These are phyloP conservation scores for Rhodotorula sp. DNA, from an alignment of 1,284 basidiomycete species.

Conservation along the genomic window DNA sequence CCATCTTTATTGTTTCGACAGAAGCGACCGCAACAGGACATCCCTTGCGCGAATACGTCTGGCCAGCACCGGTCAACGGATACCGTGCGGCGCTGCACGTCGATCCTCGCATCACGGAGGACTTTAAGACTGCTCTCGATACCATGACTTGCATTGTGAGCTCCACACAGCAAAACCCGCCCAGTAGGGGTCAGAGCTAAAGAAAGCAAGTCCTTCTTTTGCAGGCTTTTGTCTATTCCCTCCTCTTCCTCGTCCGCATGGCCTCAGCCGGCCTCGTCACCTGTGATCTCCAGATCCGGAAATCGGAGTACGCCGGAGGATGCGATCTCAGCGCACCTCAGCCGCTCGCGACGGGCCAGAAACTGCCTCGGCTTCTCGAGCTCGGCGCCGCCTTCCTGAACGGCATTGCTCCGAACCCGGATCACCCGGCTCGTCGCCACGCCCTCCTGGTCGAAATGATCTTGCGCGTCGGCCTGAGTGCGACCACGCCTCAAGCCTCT, in stretches of 20 bases:
- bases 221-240: constrained; percentile 33
- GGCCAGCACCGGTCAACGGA: constrained; percentile 18
- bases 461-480: constrained; percentile 23
- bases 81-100: constrained; percentile 18
- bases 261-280: constrained; percentile 33
- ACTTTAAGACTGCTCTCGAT: constrained; percentile 39
- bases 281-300: constrained; percentile 25
- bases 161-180: background rate
- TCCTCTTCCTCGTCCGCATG: constrained; percentile 37
- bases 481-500: constrained; percentile 1
- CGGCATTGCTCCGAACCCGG: constrained; percentile 29
- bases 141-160: constrained; percentile 36
- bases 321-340: constrained; percentile 22
- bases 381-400: constrained; percentile 33
- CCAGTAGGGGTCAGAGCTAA: background rate
- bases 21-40: constrained; percentile 14
- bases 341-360: constrained; percentile 21
- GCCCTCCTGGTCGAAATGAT: constrained; percentile 32
- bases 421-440: constrained; percentile 28
- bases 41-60: constrained; percentile 14
- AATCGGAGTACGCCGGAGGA: constrained; percentile 29
- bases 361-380: constrained; percentile 32
- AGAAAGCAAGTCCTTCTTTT: too few species aligned
- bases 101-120: constrained; percentile 30
- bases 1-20: constrained; percentile 25